phyloP scores from a whole-genome alignment of 2,329 filamentous ascomycete species.

The Epichloe sp. region DNA sequence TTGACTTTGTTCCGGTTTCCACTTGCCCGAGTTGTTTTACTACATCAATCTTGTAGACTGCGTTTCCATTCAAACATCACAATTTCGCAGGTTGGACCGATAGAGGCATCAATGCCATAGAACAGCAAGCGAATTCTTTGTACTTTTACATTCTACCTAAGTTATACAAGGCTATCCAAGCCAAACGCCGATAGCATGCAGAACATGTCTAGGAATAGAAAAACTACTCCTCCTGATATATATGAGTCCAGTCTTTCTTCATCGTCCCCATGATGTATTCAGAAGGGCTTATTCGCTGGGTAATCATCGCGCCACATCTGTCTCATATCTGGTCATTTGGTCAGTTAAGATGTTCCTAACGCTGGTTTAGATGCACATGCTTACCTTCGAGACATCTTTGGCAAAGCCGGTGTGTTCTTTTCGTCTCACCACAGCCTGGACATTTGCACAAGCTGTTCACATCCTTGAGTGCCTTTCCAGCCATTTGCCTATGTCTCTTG shows the following conservation, averaged over 20 bases:
- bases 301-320: conserved; percentile 30
- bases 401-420: conserved; percentile 82
- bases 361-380: conserved; percentile 16
- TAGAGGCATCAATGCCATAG: background rate
- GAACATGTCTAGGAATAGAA: conserved; percentile 15
- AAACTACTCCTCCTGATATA: conserved; percentile 19
- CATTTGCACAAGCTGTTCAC: conserved; percentile 79
- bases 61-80: background rate
- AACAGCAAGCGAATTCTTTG: background rate
- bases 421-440: conserved; percentile 74
- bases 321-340: conserved; percentile 27
- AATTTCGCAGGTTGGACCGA: background rate
- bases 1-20: background rate
- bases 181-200: conserved; percentile 23
- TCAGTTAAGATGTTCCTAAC: background rate
- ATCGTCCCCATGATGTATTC: conserved; percentile 7
- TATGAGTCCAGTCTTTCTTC: conserved; percentile 7
- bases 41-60: background rate
- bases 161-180: conserved; percentile 19
- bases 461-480: conserved; percentile 88
- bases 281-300: conserved; percentile 20
- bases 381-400: conserved; percentile 74
- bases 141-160: conserved; percentile 7
- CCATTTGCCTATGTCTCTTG: conserved; percentile 86
- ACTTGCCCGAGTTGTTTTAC: background rate